These are phyloP conservation scores for Blastomyces percursus DNA, from an alignment of 2,329 filamentous ascomycete genomes.

Conservation along the genomic window DNA sequence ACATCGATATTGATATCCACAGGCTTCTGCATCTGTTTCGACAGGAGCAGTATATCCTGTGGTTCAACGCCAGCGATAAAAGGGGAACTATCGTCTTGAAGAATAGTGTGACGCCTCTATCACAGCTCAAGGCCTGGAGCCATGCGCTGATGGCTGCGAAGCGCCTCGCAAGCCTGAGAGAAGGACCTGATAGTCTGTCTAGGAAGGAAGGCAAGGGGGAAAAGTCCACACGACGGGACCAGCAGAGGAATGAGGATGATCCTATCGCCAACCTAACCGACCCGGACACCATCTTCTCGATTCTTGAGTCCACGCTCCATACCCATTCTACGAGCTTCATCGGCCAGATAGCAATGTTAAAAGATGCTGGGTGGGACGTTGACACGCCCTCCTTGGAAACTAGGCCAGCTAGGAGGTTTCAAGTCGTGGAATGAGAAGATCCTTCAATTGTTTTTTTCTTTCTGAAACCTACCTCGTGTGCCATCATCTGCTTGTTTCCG, in stretches of 20 bases:
- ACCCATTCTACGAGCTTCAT: slow-evolving; percentile 36
- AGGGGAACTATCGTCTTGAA: slow-evolving; percentile 54
- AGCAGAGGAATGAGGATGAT: slow-evolving; percentile 3
- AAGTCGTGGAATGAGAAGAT: slow-evolving; percentile 9
- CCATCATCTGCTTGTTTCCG: too few relatives aligned
- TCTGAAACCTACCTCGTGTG: not conserved
- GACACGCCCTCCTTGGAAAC: slow-evolving; percentile 57
- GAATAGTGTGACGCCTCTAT: slow-evolving; percentile 38
- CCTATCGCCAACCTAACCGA: slow-evolving; percentile 23
- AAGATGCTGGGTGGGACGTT: slow-evolving; percentile 54
- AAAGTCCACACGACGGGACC: not conserved
- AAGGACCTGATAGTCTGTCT: not conserved
- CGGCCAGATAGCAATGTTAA: slow-evolving; percentile 33
- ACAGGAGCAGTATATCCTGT: slow-evolving; percentile 51
- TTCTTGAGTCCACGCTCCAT: slow-evolving; percentile 29
- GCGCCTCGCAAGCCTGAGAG: not conserved
- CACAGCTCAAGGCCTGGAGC: slow-evolving; percentile 52
- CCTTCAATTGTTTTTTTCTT: not conserved
- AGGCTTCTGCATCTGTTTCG: slow-evolving; percentile 42
- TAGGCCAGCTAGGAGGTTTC: slow-evolving; percentile 38
- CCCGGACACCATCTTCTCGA: slow-evolving; percentile 33
- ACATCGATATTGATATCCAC: slow-evolving; percentile 34
- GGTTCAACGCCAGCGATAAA: slow-evolving; percentile 36
- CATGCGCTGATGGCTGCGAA: slow-evolving; percentile 45
- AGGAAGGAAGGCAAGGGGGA: not conserved